These are phyloP conservation scores for Solanum bulbocastanum DNA, from an alignment of 257 asterid genomes.

Conservation along the genomic window DNA sequence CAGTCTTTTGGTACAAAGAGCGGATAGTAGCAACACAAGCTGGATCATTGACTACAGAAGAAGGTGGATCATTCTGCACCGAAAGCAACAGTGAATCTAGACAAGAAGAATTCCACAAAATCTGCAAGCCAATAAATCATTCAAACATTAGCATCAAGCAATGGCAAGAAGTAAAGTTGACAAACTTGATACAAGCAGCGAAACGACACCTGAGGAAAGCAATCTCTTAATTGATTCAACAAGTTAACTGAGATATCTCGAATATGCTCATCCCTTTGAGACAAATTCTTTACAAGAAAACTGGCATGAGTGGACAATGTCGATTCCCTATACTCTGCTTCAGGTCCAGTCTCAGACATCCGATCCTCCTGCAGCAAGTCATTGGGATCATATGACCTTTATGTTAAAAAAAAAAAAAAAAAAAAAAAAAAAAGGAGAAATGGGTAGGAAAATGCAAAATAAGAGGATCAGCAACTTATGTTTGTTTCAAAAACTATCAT, in stretches of 20 bases:
- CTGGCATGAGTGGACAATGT: constrained; percentile 84
- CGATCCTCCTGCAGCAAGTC: constrained; percentile 66
- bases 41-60: constrained; percentile 88
- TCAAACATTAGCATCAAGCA: constrained; percentile 10
- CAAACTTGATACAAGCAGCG: constrained; percentile 1
- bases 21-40: constrained; percentile 84
- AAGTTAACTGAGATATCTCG: constrained; percentile 74
- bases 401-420: neutral
- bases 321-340: constrained; percentile 72
- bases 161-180: constrained; percentile 11
- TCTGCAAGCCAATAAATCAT: constrained; percentile 38
- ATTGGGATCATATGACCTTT: constrained; percentile 17
- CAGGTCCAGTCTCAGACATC: constrained; percentile 74
- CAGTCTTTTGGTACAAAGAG: constrained; percentile 82
- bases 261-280: constrained; percentile 90
- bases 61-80: constrained; percentile 82
- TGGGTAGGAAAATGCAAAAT: neutral
- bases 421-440: neutral
- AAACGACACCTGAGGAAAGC: constrained; percentile 75
- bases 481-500: neutral
- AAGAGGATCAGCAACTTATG: neutral
- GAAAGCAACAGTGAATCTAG: constrained; percentile 85
- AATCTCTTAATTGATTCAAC: constrained; percentile 84
- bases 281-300: constrained; percentile 84
- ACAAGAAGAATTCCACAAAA: constrained; percentile 86